phyloP scores from a whole-genome alignment of 495 filamentous ascomycete species.

The Aspergillus heteromorphus region DNA sequence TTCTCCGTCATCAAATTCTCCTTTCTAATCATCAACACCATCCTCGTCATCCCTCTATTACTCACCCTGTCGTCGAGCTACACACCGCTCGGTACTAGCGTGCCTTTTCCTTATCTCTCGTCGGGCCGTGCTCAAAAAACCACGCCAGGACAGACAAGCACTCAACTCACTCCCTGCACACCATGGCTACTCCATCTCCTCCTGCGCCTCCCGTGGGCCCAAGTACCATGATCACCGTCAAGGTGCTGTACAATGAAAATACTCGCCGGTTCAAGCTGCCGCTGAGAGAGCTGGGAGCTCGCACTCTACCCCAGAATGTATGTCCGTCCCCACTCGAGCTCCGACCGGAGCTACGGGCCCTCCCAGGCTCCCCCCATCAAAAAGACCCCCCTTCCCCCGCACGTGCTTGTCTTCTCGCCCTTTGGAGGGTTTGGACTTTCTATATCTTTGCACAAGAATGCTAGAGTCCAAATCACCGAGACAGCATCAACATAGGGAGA shows the following conservation, averaged over 20 bases:
- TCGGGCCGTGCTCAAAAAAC: background rate
- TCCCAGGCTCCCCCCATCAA: slow-evolving; percentile 21
- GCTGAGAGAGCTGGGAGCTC: slow-evolving; percentile 74
- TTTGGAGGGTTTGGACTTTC: background rate
- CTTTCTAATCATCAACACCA: background rate
- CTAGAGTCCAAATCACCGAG: no score
- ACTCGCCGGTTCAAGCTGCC: slow-evolving; percentile 86
- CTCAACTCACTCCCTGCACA: slow-evolving; percentile 14
- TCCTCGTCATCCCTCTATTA: background rate
- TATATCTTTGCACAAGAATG: background rate
- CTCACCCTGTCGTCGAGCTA: background rate
- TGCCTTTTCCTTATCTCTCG: slow-evolving; percentile 3
- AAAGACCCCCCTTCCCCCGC: background rate
- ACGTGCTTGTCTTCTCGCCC: background rate
- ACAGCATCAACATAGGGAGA: no score
- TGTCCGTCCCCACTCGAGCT: slow-evolving; percentile 40
- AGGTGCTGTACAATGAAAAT: slow-evolving; percentile 67
- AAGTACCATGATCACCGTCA: slow-evolving; percentile 79
- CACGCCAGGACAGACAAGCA: slow-evolving; percentile 1
- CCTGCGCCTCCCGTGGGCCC: slow-evolving; percentile 41
- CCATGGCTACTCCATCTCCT: slow-evolving; percentile 30
- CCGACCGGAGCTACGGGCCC: slow-evolving; percentile 24
- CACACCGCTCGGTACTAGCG: background rate
- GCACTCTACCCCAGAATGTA: slow-evolving; percentile 80
- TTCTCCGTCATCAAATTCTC: background rate